Base-by-base conservation (phyloP, 257 asterid species). In the Handroanthus guayacan region DNA sequence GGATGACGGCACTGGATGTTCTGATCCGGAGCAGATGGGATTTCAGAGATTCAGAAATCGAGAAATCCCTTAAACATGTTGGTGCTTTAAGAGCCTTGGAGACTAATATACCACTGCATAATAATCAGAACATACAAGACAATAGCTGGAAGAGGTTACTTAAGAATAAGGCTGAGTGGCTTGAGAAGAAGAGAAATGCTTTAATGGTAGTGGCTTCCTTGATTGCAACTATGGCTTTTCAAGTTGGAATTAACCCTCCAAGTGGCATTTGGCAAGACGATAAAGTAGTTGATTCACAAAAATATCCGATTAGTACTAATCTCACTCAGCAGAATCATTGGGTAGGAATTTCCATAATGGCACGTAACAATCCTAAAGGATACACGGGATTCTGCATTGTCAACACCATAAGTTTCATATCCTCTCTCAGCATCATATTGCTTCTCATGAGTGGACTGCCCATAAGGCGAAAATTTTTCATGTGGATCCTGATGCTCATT, bases 341-440 rank as follows among this genome's bases (percentile, higher is more conserved):
- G 8, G 79, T 79, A 1, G 83, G 83, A 17, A 14, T 14, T 14
- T 45, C 86, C 0, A 3, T 81, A 25, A 5, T 72, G 17, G 79
- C 86, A 11, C 14, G 38, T 34, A 76, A 48, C 11, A 7, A 61
- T 2, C 70, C 67, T 0, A 0, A 0, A 0, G 4, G 3, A 0
- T 81, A 78, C 62, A 3, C 2, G 5, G 2, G 1, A 0, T 75
- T 84, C 4, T 37, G 75, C 17, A 51, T 62, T 31, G 14, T 39
- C 9, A 81, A 79, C 58, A 76, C 82, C 0, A 67, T 13, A 31
- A 66, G 78, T 0, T 79, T 84, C 43, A 55, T 81, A 12, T 61
- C 84, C 2, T 81, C 88, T 1, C 84, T 78, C 7, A 72, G 80
- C 79, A 75, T 76, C 75, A 84, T 81, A 62, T 18, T 81, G 71